Conservation (phyloP, 2,329 filamentous ascomycete genomes). For the Biscogniauxia marginata region DNA sequence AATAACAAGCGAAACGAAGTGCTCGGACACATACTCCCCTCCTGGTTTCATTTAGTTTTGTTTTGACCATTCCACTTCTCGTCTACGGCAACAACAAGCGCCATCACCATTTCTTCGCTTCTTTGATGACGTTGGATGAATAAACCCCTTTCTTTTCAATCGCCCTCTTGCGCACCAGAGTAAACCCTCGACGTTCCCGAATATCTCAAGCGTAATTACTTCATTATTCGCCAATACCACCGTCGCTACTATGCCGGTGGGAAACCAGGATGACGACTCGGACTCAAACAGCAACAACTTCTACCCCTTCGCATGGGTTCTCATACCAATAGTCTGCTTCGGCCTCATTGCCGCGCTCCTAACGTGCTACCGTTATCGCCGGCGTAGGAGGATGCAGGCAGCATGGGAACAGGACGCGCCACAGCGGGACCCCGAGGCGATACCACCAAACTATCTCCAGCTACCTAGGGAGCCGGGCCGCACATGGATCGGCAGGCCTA, state of each 20-base stretch:
- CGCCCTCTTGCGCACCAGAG: background rate
- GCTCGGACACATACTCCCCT: background rate
- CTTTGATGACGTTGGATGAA: background rate
- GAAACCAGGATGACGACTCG: background rate
- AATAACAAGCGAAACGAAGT: background rate
- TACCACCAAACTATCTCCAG: background rate
- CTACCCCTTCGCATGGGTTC: slow-evolving; percentile 27
- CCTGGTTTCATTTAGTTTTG: background rate
- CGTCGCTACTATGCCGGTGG: background rate
- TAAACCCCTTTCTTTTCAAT: background rate
- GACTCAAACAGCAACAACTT: slow-evolving; percentile 1
- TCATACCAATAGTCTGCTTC: slow-evolving; percentile 29
- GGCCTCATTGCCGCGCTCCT: slow-evolving; percentile 20
- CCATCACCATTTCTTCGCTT: background rate
- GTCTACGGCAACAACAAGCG: background rate
- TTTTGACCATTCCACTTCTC: background rate
- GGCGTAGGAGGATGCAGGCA: slow-evolving; percentile 20
- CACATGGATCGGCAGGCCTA: slow-evolving; percentile 9
- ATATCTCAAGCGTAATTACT: too few relatives aligned
- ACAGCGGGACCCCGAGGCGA: slow-evolving; percentile 24
- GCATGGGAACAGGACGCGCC: slow-evolving; percentile 16
- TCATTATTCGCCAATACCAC: too few relatives aligned
- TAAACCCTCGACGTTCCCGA: background rate
- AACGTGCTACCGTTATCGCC: slow-evolving; percentile 27
- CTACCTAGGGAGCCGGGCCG: background rate